These are phyloP conservation scores for Scedosporium apiospermum DNA, from an alignment of 2,329 filamentous ascomycete genomes.

Conservation along the genomic window DNA sequence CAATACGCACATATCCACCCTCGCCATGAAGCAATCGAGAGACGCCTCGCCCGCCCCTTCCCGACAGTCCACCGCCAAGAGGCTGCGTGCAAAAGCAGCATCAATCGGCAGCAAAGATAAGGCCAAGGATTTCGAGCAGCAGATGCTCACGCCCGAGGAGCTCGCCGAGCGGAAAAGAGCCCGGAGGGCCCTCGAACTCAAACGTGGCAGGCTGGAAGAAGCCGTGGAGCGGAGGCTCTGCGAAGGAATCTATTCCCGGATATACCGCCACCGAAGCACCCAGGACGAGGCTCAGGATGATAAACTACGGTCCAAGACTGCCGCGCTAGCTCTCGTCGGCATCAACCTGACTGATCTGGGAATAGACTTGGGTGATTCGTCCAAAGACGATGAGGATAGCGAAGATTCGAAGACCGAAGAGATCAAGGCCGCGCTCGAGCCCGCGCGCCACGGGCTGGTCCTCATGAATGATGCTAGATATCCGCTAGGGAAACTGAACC, in stretches of 20 bases:
- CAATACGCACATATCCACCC: conserved; percentile 71
- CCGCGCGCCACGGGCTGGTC: conserved; percentile 59
- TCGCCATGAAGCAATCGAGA: conserved; percentile 66
- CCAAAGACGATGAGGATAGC: conserved; percentile 44
- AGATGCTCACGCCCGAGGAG: conserved; percentile 87
- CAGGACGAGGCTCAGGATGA: conserved; percentile 93
- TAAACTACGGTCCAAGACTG: conserved; percentile 87
- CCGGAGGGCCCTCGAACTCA: conserved; percentile 67
- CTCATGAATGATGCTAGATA: conserved; percentile 82
- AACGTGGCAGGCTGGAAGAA: conserved; percentile 72
- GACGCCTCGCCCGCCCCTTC: conserved; percentile 49
- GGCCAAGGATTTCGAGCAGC: conserved; percentile 47
- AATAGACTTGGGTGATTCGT: conserved; percentile 56
- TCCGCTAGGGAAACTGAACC: conserved; percentile 82
- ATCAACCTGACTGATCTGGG: conserved; percentile 82
- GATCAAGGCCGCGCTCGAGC: conserved; percentile 62
- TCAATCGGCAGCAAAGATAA: conserved; percentile 45
- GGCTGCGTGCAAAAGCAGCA: conserved; percentile 45
- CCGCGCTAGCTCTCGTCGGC: conserved; percentile 80
- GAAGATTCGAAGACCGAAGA: conserved; percentile 53
- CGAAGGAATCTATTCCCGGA: conserved; percentile 74
- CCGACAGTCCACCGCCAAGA: conserved; percentile 42
- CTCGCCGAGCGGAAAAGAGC: conserved; percentile 71
- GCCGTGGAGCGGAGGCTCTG: conserved; percentile 81
- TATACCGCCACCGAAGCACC: conserved; percentile 85